Evolutionary conservation across 2,329 filamentous ascomycete genomes (phyloP), one percentile per base, ranked within the genome.

Genomic region (Hymenoscyphus albidus): DNA sequence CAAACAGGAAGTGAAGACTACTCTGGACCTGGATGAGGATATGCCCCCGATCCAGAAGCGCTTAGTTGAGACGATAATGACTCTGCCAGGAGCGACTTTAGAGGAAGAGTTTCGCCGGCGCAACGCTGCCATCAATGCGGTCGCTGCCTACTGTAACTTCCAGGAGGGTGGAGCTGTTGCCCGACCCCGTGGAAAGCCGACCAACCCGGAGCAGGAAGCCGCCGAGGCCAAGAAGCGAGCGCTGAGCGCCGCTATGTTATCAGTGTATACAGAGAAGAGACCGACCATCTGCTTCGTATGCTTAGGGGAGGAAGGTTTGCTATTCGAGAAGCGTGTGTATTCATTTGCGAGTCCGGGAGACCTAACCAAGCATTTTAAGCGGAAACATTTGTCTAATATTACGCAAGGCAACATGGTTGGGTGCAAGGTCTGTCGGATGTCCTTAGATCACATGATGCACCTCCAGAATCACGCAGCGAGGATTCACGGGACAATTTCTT

Each of bases 111-210:
- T 66, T 51, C 61, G 60, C 64, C 62, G 61, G 35, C 67, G 68
- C 44, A 75, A 71, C 35, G 66, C 69, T 59, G 69, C 71, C 56
- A 74, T 76, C 58, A 59, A 75, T 70, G 63, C 65, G 39, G 71
- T 73, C 61, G 67, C 68, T 69, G 63, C 65, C 61, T 74, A 74
- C 65, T 70, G 61, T 65, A 42, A 65, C 59, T 68, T 70, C 59
- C 44, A 68, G 48, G 59, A 68, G 18, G 62, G 62, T 16, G 58
- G 64, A 67, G 62, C 65, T 64, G 63, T 39, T 68, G 44, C 66
- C 27, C 12, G 32, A 61, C 65, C 59, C 65, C 66, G 64, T 54
- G 59, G 42, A 27, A 65, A 51, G 40, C 65, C n/a, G n/a, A n/a
- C n/a, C n/a, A n/a, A n/a, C n/a, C n/a, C n/a, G n/a, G n/a, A n/a